Conservation (phyloP, 179 eudicot species). For the Amaranthus tricolor region DNA sequence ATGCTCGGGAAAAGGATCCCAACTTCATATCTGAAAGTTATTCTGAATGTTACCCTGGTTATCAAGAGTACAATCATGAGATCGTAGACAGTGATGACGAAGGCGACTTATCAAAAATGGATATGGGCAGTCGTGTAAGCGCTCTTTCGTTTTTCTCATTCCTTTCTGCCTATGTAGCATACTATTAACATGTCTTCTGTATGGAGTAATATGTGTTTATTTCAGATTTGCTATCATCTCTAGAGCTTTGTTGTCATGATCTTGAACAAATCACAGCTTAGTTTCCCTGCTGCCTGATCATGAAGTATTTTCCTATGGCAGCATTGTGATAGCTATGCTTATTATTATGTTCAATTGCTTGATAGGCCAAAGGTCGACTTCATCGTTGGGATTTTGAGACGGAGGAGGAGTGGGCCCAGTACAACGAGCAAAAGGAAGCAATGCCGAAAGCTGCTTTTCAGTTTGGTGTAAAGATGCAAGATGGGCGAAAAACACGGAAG, state of each 20-base stretch:
- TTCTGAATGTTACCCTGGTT: conserved; percentile 99
- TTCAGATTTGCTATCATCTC: not conserved
- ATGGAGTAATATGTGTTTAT: not conserved
- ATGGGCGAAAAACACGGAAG: conserved; percentile 88
- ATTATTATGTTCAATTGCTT: conserved; percentile 3
- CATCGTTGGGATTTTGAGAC: conserved; percentile 98
- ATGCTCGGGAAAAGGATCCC: conserved; percentile 96
- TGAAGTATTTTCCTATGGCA: not conserved
- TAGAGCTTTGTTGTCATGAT: not conserved
- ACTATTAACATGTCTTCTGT: not conserved
- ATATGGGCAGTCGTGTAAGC: conserved; percentile 99
- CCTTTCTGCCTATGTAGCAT: not conserved
- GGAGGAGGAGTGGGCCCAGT: conserved; percentile 94
- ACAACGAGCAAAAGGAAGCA: conserved; percentile 98
- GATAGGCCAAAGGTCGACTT: conserved; percentile 94
- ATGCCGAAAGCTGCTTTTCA: conserved; percentile 99
- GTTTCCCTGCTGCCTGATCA: not conserved
- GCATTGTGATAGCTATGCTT: not conserved
- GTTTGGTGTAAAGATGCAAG: conserved; percentile 99
- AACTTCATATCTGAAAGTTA: conserved; percentile 97
- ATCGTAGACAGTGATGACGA: conserved; percentile 94
- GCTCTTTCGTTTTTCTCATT: not conserved
- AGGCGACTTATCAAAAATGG: conserved; percentile 94
- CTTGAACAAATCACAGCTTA: no score
- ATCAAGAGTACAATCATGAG: conserved; percentile 95